Evolutionary conservation across 305 asterid genomes (phyloP).

Genomic region (Lippia alba): DNA sequence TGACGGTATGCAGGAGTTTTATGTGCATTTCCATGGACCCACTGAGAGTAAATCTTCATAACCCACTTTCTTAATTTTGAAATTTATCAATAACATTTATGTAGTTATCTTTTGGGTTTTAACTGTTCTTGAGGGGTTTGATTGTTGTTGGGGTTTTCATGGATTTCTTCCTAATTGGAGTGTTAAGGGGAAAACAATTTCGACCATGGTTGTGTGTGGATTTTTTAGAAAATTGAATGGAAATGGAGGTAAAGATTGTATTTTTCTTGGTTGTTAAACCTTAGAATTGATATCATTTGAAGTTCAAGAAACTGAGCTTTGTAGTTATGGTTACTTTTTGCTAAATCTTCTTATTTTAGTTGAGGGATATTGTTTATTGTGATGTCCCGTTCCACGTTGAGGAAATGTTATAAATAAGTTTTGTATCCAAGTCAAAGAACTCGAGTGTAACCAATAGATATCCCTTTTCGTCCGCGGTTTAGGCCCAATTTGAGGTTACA

Average conservation of each 20-base stretch:
- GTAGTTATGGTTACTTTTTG: constrained; percentile 12
- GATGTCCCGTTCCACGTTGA: too few relatives aligned
- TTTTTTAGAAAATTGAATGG: constrained; percentile 15
- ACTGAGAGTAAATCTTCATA: constrained; percentile 50
- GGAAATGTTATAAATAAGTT: too few relatives aligned
- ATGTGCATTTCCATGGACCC: constrained; percentile 69
- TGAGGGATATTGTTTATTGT: not conserved
- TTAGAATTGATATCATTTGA: constrained; percentile 1
- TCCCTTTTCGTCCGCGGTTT: too few relatives aligned
- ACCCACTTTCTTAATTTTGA: constrained; percentile 29
- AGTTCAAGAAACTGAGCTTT: constrained; percentile 6
- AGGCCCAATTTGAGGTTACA: too few relatives aligned
- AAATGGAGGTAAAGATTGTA: not conserved
- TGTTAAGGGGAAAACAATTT: constrained; percentile 9
- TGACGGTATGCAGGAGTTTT: constrained; percentile 69
- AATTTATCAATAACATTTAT: constrained; percentile 28
- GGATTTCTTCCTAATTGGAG: constrained; percentile 13
- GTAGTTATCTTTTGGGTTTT: not conserved
- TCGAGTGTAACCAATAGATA: too few relatives aligned
- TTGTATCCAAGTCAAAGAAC: too few relatives aligned
- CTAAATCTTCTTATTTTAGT: constrained; percentile 15
- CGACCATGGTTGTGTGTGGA: constrained; percentile 10
- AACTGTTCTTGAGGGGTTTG: constrained; percentile 30
- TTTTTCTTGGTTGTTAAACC: constrained; percentile 4
- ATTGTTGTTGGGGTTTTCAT: constrained; percentile 31